Base-by-base conservation (phyloP, 2,329 filamentous ascomycete genomes). In the Nigrospora sphaerica region DNA sequence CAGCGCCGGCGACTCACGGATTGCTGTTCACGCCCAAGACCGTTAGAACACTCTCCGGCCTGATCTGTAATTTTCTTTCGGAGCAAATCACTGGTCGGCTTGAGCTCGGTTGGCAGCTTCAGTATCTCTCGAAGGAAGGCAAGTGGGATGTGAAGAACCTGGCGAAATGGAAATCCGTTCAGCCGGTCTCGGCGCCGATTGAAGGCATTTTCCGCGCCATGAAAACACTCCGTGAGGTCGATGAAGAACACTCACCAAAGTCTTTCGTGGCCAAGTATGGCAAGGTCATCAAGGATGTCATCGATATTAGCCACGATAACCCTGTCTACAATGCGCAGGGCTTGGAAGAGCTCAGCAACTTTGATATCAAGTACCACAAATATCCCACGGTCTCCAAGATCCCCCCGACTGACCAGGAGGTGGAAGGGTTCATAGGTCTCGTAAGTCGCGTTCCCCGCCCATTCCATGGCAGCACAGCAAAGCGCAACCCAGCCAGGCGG, bases 111-210 rank as follows among this genome's bases (percentile, higher is more conserved):
- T 97, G 92, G 91, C 92, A 97, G 65, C 73, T 97, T 14, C 86
- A 92, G 57, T 85, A 93, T 57, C 80, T 97, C 19, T 88, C 86
- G 3, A 88, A 86, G 2, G 87, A 90, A 54, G 91, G 91, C 3
- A 97, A 97, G 68, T 97, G 92, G 92, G 92, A 96, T 60, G 89
- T 97, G 54, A 97, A 97, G 69, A 97, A 97, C 59, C 74, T 96
- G 12, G 82, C 79, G 49, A 97, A 97, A 62, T 97, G 92, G 92
- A 79, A 88, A 63, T 81, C 81, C 16, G 86, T 95, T 1, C 67
- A 72, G 1, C 86, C 90, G 0, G 87, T 95, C 1, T 95, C 88
- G 0, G 75, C 78, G 2, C 82, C 85, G 4, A 93, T 97, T 49
- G 87, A 78, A 0, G 80, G 81, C 13, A 73, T 90, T 5, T 96